These are phyloP conservation scores for Begonia peltatifolia DNA, from an alignment of 306 rosid species.

Conservation along the genomic window DNA sequence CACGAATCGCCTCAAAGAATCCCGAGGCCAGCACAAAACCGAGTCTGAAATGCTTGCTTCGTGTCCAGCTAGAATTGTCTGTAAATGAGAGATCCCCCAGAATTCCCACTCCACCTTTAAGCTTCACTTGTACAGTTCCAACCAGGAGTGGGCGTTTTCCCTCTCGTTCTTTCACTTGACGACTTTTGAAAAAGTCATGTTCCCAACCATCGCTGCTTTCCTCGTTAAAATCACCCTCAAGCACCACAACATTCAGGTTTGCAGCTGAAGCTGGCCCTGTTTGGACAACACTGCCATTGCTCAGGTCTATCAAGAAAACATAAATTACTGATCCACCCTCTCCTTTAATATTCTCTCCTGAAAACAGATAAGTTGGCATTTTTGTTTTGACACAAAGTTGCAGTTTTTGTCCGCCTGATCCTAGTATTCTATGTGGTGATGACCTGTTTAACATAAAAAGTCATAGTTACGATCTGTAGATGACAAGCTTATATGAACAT, in stretches of 20 bases:
- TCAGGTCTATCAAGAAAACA: conserved; percentile 39
- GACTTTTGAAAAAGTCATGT: conserved; percentile 45
- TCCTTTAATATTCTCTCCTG: conserved; percentile 82
- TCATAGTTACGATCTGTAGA: too few relatives aligned
- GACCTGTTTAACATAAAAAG: conserved; percentile 25
- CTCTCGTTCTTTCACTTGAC: conserved; percentile 70
- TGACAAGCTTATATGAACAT: too few relatives aligned
- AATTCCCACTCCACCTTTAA: conserved; percentile 77
- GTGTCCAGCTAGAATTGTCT: conserved; percentile 87
- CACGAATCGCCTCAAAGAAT: conserved; percentile 37
- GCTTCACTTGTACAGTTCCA: conserved; percentile 54
- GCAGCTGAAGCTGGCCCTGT: conserved; percentile 54
- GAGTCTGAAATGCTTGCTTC: conserved; percentile 80
- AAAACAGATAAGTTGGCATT: conserved; percentile 83
- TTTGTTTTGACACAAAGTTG: conserved; percentile 65
- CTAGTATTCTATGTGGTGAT: conserved; percentile 38
- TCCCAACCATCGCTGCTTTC: conserved; percentile 54
- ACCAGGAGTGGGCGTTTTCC: conserved; percentile 80
- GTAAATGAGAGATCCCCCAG: conserved; percentile 73
- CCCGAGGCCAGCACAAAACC: conserved; percentile 62
- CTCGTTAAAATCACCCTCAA: conserved; percentile 72
- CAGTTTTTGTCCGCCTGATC: conserved; percentile 31
- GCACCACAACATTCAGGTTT: conserved; percentile 58
- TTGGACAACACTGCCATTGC: conserved; percentile 38
- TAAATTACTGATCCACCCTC: conserved; percentile 71